phyloP scores from a whole-genome alignment of 352 stramenopile species.

The Pythium brachiatum region DNA sequence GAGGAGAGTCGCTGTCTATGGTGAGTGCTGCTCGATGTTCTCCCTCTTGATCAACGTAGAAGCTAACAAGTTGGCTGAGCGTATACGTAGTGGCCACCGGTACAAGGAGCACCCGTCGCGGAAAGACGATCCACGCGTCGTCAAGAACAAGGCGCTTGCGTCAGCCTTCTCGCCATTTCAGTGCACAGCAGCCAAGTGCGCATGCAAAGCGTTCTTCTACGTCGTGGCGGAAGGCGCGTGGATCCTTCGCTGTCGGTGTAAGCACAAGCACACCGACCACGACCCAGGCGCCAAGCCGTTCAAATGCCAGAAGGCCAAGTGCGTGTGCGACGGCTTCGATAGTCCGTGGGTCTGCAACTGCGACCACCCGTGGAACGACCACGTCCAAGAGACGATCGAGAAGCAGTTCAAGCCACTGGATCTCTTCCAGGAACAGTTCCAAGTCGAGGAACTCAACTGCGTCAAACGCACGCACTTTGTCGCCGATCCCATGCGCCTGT shows the following conservation, averaged over 20 bases:
- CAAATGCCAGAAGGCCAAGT: constrained; percentile 53
- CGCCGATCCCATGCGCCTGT: constrained; percentile 41
- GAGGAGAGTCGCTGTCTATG: constrained; percentile 78
- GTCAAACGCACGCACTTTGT: constrained; percentile 63
- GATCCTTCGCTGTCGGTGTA: constrained; percentile 78
- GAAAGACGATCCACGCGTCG: constrained; percentile 30
- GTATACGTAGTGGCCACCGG: constrained; percentile 48
- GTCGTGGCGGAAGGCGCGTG: constrained; percentile 77
- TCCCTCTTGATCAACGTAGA: neutral
- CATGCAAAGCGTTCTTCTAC: constrained; percentile 67
- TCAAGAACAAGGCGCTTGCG: constrained; percentile 24
- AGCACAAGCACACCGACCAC: constrained; percentile 79
- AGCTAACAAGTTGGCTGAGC: neutral
- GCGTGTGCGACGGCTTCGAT: constrained; percentile 58
- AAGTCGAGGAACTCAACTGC: constrained; percentile 43
- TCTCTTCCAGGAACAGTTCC: constrained; percentile 39
- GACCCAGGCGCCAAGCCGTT: constrained; percentile 41
- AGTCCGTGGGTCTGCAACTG: constrained; percentile 86
- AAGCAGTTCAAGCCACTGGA: constrained; percentile 50
- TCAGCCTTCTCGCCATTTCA: constrained; percentile 40
- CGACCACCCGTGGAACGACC: constrained; percentile 60
- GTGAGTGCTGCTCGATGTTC: constrained; percentile 20
- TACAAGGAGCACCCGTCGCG: constrained; percentile 70
- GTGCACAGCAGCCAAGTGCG: constrained; percentile 56
- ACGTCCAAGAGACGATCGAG: constrained; percentile 49